A percentile compares a stretch with the other conserved stretches of the same genome.
Evolutionary conservation across 108 stramenopile species (phyloP).

Genomic region (Aureococcus anophagefferens): DNA sequence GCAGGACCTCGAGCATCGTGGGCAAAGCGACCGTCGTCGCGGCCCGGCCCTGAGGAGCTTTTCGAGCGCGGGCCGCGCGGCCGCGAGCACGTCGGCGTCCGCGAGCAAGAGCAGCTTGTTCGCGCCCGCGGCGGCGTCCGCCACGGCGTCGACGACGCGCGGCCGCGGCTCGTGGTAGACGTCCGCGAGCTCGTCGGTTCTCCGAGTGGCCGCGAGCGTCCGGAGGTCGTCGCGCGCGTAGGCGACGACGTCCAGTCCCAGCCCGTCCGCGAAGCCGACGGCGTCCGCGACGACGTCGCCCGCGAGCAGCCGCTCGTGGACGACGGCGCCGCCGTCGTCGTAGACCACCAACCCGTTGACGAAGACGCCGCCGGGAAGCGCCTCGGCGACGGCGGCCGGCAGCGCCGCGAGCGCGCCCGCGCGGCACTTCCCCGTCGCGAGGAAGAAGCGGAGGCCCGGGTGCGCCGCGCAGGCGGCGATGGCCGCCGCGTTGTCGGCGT

Average conservation of each 20-base stretch:
- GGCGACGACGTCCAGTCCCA: constrained; percentile 53
- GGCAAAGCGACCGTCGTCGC: constrained; percentile 65
- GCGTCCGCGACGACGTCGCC: constrained; percentile 44
- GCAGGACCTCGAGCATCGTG: constrained; percentile 79
- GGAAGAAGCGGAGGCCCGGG: constrained; percentile 45
- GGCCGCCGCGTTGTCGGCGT: constrained; percentile 3
- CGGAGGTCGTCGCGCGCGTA: constrained; percentile 75
- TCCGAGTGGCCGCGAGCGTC: constrained; percentile 44
- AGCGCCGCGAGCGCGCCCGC: constrained; percentile 58
- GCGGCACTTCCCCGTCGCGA: constrained; percentile 74
- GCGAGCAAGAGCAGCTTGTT: constrained; percentile 73
- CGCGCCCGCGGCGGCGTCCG: constrained; percentile 25
- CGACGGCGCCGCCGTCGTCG: constrained; percentile 55
- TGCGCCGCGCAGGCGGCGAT: constrained; percentile 1
- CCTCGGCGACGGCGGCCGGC: constrained; percentile 28
- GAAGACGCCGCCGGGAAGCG: constrained; percentile 43
- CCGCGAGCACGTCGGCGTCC: constrained; percentile 48
- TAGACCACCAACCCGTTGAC: constrained; percentile 77
- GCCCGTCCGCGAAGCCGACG: constrained; percentile 50
- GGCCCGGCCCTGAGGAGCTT: constrained; percentile 6
- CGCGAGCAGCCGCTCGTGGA: constrained; percentile 67
- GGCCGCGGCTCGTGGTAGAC: constrained; percentile 68
- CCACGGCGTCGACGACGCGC: constrained; percentile 13
- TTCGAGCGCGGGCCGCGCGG: constrained; percentile 37
- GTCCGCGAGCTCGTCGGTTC: constrained; percentile 50